Base-by-base conservation (phyloP, 805 yeast species). In the Henningerozyma blattae region DNA sequence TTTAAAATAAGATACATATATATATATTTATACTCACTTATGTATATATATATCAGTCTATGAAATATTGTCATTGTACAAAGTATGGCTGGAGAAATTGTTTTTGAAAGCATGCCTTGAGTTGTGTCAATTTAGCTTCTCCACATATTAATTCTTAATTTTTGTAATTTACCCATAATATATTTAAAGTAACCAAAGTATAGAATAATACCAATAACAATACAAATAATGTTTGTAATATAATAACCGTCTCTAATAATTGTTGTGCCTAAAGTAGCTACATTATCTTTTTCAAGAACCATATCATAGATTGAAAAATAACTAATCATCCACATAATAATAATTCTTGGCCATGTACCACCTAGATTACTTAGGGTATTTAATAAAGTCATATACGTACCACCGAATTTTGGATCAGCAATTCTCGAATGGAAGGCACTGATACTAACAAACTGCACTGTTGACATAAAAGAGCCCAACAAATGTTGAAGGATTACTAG, bases 311-410 rank as follows among this genome's bases (percentile, higher is more conserved):
- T 47, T 0, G 96, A 82, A 45, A 86, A 71, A 44, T 65, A 69
- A 58, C 89, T 96, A 35, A 91, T 89, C 57, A 86, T 65, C 38
- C 67, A 72, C 44, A 86, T 68, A 1, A 89, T 77, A 22, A 91
- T 62, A n/a, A 84, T 62, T 35, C 85, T 68, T 2, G 98, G 98
- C 98, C 98, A 91, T 29, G 93, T 91, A 9, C 98, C 98, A 17
- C 98, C 98, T 37, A 89, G 67, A 54, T 91, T 91, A 28, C 93
- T 75, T 31, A 91, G 64, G 0, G 98, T 91, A 57, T 91, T 91
- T 38, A 91, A 64, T 1, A 94, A 77, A 0, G 98, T 91, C 97
- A 91, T 89, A 56, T 91, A 91, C 0, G 98, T 91, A 2, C 98
- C 98, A 14, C 98, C 98, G 47, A 91, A 83, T 15, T 76, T 59